Conservation (phyloP, 306 rosid species). For the Cicer cuneatum region DNA sequence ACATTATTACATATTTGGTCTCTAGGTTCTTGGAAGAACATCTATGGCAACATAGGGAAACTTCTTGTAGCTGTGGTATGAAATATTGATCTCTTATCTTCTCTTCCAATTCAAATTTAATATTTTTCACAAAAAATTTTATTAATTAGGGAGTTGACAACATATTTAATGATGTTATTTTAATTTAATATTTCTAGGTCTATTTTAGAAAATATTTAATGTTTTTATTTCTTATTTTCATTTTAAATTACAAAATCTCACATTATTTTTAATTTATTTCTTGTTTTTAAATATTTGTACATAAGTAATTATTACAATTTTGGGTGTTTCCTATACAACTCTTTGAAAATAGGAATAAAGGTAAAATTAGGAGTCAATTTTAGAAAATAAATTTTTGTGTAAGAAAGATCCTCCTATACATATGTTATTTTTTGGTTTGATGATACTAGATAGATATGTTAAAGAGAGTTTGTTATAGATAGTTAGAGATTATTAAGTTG, state of each 20-base stretch:
- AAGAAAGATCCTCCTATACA: too few relatives aligned
- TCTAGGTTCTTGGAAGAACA: conserved; percentile 80
- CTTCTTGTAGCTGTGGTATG: conserved; percentile 74
- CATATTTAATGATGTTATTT: not conserved
- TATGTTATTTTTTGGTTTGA: too few relatives aligned
- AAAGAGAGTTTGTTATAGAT: too few relatives aligned
- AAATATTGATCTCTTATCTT: conserved; percentile 14
- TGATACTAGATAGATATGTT: too few relatives aligned
- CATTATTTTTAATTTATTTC: not conserved
- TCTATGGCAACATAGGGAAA: conserved; percentile 83
- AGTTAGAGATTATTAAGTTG: too few relatives aligned
- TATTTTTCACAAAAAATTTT: too few relatives aligned
- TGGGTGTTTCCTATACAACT: too few relatives aligned
- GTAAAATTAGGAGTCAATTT: too few relatives aligned
- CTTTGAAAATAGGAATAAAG: too few relatives aligned
- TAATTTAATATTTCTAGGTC: not conserved
- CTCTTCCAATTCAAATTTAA: not conserved
- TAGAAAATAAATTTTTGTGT: too few relatives aligned
- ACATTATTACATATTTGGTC: conserved; percentile 24
- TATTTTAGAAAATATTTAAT: not conserved
- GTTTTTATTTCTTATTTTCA: not conserved
- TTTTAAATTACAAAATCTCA: not conserved
- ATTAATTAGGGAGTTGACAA: not conserved
- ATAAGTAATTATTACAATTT: not conserved
- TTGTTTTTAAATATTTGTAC: not conserved